These are phyloP conservation scores for Podospora tetraspora DNA, from an alignment of 495 filamentous ascomycete genomes.

Conservation along the genomic window DNA sequence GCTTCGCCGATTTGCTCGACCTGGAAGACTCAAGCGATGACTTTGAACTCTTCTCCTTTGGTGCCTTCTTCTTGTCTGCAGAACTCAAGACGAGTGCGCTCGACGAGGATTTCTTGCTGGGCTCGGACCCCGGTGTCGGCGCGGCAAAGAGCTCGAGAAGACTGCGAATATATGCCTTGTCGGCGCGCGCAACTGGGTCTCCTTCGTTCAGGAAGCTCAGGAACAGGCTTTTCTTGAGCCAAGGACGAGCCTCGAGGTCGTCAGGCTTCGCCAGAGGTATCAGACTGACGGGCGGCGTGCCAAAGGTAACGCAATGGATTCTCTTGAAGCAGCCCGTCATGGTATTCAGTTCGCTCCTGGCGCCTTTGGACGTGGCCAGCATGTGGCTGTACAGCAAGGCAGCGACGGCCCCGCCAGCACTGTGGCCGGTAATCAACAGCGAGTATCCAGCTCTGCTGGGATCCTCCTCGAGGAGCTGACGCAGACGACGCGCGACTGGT, in stretches of 20 bases:
- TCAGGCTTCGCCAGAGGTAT: slow-evolving; percentile 58
- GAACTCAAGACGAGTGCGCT: background rate
- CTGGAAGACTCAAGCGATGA: slow-evolving; percentile 28
- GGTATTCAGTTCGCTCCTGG: slow-evolving; percentile 59
- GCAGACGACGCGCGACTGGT: slow-evolving; percentile 62
- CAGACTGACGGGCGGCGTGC: slow-evolving; percentile 68
- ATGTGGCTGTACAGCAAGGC: slow-evolving; percentile 74
- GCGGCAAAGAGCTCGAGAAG: slow-evolving; percentile 64
- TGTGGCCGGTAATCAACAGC: slow-evolving; percentile 77
- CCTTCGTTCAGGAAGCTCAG: slow-evolving; percentile 78
- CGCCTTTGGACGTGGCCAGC: slow-evolving; percentile 50
- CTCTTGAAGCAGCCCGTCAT: slow-evolving; percentile 66
- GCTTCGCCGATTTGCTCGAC: slow-evolving; percentile 24
- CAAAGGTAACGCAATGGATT: slow-evolving; percentile 78
- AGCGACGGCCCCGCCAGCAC: slow-evolving; percentile 76
- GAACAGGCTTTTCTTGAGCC: slow-evolving; percentile 60
- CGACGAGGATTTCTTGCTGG: slow-evolving; percentile 10
- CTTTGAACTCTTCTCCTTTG: slow-evolving; percentile 22
- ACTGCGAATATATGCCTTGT: slow-evolving; percentile 65
- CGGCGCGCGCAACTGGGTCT: slow-evolving; percentile 71
- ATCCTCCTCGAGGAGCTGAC: slow-evolving; percentile 62
- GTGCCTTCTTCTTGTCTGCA: slow-evolving; percentile 16
- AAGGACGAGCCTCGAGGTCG: slow-evolving; percentile 23
- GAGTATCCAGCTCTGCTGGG: slow-evolving; percentile 60
- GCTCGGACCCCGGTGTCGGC: slow-evolving; percentile 46